Percentiles rank a stretch among this genome's conserved stretches.
These are phyloP conservation scores for Paramecium caudatum DNA, from an alignment of 73 alveolate species.

Conservation along the genomic window DNA sequence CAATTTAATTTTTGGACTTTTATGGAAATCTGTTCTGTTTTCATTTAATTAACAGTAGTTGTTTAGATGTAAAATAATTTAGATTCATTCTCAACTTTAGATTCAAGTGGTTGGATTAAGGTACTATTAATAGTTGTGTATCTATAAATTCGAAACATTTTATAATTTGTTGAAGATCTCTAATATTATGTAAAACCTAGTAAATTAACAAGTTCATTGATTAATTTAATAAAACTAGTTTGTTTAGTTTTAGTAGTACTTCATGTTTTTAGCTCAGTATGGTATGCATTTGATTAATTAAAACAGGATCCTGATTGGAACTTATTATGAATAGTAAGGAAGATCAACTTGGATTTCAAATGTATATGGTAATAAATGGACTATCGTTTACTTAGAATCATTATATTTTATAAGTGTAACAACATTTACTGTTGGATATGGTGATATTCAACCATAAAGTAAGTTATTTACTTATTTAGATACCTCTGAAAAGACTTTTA, in stretches of 20 bases:
- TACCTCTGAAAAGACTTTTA: not conserved
- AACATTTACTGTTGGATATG: constrained; percentile 61
- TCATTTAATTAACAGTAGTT: not conserved
- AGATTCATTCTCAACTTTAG: not conserved
- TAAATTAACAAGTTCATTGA: not conserved
- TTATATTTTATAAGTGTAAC: constrained; percentile 53
- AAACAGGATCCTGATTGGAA: constrained; percentile 14
- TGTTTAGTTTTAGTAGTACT: constrained; percentile 10
- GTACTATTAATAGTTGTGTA: not conserved
- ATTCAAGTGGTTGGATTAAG: constrained; percentile 16
- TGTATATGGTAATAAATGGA: constrained; percentile 47
- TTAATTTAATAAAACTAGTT: not conserved
- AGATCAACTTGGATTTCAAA: not conserved
- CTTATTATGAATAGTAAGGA: too few species aligned
- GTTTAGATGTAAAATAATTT: not conserved
- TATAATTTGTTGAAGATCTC: not conserved
- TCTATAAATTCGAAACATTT: not conserved
- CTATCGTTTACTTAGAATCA: not conserved
- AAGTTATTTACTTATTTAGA: not conserved
- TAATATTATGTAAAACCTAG: not conserved
- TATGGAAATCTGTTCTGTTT: not conserved
- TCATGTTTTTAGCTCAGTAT: constrained; percentile 5
- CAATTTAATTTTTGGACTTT: not conserved
- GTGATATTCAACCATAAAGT: constrained; percentile 38
- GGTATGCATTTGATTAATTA: not conserved